Evolutionary conservation across 495 filamentous ascomycete genomes (phyloP), one percentile per base, ranked within the genome.

Genomic region (Hypoxylon trugodes): DNA sequence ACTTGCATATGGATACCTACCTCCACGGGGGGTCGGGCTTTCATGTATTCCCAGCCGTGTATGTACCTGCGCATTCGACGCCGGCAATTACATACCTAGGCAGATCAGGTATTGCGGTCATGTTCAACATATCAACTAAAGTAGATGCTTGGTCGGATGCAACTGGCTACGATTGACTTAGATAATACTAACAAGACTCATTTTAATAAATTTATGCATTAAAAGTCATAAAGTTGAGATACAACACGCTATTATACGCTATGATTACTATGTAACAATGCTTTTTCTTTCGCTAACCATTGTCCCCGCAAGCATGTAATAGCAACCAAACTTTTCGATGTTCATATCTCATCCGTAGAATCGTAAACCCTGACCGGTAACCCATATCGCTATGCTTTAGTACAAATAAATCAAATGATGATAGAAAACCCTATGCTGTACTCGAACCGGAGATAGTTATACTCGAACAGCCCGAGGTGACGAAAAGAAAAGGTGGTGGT

Each of bases 301-400:
- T 5, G 12, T 25, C 32, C 26, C 48, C 32, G 19, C 5, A 48
- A 45, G 28, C 16, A 50, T 15, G 6, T 49, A 19, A 49, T 55
- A 55, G 4, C 26, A 52, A 36, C 59, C 37, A 40, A 30, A 43
- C 41, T 42, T 57, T 53, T 64, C 22, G 18, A 36, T 59, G 54
- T n/a, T 65, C 61, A 9, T 65, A 42, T 12, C 54, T 52, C 48
- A 16, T 53, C 24, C 40, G 26, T 54, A n/a, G 33, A 65, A 47
- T 53, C 61, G 26, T 59, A 35, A 65, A 1, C 26, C 30, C 49
- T 45, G 6, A 47, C 15, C 18, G 25, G 38, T 50, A 45, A 25
- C 2, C 61, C 19, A 53, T 48, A 53, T 42, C 61, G 61, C 61
- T 65, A 59, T 65, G 54, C 61, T 8, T 32, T 51, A 50, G 43